Evolutionary conservation across 139 green algal genomes (phyloP).

Genomic region (Tetraselmis striata): DNA sequence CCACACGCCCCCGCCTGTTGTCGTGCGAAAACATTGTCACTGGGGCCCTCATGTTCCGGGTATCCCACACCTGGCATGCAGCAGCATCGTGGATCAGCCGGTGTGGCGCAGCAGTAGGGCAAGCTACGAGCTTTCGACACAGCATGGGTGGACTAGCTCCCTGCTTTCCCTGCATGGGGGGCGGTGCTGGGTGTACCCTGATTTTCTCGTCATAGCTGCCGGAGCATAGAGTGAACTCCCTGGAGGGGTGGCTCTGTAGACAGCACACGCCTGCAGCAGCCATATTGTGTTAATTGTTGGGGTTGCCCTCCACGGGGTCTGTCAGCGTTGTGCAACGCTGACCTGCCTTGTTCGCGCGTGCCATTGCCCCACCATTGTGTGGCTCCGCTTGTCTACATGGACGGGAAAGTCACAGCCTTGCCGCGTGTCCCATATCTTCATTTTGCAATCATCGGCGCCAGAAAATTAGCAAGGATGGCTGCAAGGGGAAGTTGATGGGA

Average conservation of each 20-base stretch:
- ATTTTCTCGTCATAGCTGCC: neutral
- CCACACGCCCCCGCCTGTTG: neutral
- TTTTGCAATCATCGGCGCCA: neutral
- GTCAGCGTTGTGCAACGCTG: no score
- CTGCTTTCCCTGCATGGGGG: neutral
- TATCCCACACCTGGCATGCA: neutral
- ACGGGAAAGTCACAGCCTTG: neutral
- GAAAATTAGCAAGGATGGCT: no score
- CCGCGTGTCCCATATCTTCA: neutral
- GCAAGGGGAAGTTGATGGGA: no score
- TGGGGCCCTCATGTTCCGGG: neutral
- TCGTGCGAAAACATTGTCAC: neutral
- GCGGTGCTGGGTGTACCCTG: neutral
- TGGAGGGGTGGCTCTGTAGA: neutral
- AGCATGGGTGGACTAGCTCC: no score
- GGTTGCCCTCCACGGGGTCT: no score
- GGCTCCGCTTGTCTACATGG: neutral
- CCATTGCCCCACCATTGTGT: neutral
- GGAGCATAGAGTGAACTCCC: neutral
- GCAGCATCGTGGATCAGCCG: no score
- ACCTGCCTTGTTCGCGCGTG: no score
- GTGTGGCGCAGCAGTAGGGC: no score
- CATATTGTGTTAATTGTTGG: no score
- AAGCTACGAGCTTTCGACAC: no score
- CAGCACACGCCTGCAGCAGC: neutral